Evolutionary conservation across 352 stramenopile species (phyloP), one percentile per base, ranked within the genome.

Genomic region (Globisporangium nunn): DNA sequence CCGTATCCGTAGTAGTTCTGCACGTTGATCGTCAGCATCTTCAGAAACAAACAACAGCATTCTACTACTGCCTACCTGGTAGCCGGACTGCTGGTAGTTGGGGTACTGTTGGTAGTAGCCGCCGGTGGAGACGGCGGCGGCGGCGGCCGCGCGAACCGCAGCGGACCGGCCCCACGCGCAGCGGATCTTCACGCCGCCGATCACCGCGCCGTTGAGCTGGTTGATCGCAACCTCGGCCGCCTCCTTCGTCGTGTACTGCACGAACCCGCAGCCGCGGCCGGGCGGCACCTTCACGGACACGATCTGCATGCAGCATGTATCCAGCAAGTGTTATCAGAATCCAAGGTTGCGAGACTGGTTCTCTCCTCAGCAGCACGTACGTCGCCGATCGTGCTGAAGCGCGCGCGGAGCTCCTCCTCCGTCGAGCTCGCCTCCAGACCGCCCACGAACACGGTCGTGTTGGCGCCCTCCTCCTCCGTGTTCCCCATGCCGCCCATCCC

Each of bases 401-500:
- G 81, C 31, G 78, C 63, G 23, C 85, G 80, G 11, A 97, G 67
- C 31, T 96, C 89, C 4, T 96, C 88, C 31, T 91, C 87, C 2
- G 86, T 89, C 6, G 79, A 82, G 6, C 58, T 78, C 29, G 89
- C 70, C 51, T 94, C 85, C 50, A 97, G 66, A 30, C 88, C 88
- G 15, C 90, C 90, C 6, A 97, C 84, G 74, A 97, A 97, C 18
- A 97, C 88, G 4, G 89, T 97, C 50, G 88, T 96, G 63, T 96
- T 96, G 6, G 82, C 53, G 30, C 69, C 78, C 47, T 94, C 81
- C 15, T 83, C 75, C 37, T 87, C 73, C 10, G 58, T 67, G 35
- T 56, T 56, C 18, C 58, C 55, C 29, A 54, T 58, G 11, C 37
- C 52, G 2, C 31, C 61, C 37, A 50, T 53, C 29, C 8, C 66